Percentiles rank a stretch among this genome's conserved stretches.
phyloP scores from a whole-genome alignment of 2,329 filamentous ascomycete species.

The Didymellaceae sp. region DNA sequence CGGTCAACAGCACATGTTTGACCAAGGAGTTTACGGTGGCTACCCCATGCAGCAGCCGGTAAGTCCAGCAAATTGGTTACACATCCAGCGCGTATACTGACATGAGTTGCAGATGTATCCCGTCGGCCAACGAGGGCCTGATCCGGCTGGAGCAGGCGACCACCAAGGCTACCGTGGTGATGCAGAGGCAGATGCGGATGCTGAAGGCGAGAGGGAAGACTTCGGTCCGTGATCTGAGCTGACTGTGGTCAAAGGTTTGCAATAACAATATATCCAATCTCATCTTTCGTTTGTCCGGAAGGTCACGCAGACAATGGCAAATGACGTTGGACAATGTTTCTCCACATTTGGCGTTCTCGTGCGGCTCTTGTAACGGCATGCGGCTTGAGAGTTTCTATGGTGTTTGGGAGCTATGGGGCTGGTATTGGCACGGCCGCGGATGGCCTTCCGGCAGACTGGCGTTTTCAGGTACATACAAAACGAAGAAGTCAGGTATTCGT shows the following conservation, averaged over 20 bases:
- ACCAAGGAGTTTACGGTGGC: constrained; percentile 79
- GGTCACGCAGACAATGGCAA: background rate
- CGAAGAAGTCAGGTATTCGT: constrained; percentile 7
- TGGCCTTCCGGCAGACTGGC: constrained; percentile 30
- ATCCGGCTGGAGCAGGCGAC: constrained; percentile 46
- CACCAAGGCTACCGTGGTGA: constrained; percentile 49
- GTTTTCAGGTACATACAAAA: constrained; percentile 38
- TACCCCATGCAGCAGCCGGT: constrained; percentile 89
- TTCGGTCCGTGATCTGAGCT: constrained; percentile 33
- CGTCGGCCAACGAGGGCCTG: constrained; percentile 48
- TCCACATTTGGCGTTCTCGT: constrained; percentile 17
- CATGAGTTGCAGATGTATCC: constrained; percentile 45
- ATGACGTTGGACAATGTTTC: constrained; percentile 6
- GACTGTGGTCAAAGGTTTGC: background rate
- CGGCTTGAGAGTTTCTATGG: constrained; percentile 20
- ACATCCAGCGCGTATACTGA: background rate
- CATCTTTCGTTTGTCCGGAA: background rate
- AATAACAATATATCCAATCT: background rate
- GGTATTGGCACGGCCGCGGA: constrained; percentile 45
- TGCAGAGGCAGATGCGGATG: constrained; percentile 47
- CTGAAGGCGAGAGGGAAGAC: constrained; percentile 50
- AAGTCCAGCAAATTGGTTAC: constrained; percentile 42
- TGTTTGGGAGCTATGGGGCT: constrained; percentile 35
- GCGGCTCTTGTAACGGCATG: constrained; percentile 17
- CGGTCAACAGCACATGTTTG: constrained; percentile 81